Evolutionary conservation across 139 green algal species (phyloP), one percentile per base, ranked within the genome.

Genomic region (Nannochloris sp.): DNA sequence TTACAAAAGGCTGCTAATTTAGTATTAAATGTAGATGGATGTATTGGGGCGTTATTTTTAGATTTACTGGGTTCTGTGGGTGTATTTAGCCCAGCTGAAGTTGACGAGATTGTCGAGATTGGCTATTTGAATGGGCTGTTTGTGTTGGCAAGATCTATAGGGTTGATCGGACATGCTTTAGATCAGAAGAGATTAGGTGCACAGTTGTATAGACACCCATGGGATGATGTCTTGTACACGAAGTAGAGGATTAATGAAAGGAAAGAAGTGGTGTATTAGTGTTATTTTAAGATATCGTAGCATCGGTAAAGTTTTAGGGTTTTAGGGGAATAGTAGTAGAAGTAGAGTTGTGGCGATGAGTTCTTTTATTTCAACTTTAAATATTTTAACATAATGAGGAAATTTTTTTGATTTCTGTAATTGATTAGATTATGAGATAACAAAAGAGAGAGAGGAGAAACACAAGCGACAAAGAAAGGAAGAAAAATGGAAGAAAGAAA

Each of bases 51-150:
- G 1, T 70, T 97, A 2, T 97, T 97, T 77, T 79, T 97, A 58
- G 91, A 97, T 76, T 79, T 97, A 47, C 81, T 97, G 25, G 60
- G 78, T 44, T 86, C 79, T 6, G 60, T 68, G 47, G 68, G 63
- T 35, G 54, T 87, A 68, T 91, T 91, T 57, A 72, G 61, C 6
- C 39, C 62, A 38, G 70, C 67, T 3, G 82, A 95, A 70, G 79
- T 95, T 15, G 68, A 88, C 9, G 73, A 93, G 29, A 85, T 95
- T 46, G 72, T 96, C 12, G 61, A 76, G 19, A 83, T 89, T 32
- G 90, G 90, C 33, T 97, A 96, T 74, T 80, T 97, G 13, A 97
- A 97, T 67, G 91, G 86, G 35, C 81, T 97, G 36, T 97, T 97
- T 64, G 88, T 97, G 59, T 83, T 97, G 37, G 87, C 91, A 0